phyloP scores from a whole-genome alignment of 179 eudicot species.

The Nepenthes alata region DNA sequence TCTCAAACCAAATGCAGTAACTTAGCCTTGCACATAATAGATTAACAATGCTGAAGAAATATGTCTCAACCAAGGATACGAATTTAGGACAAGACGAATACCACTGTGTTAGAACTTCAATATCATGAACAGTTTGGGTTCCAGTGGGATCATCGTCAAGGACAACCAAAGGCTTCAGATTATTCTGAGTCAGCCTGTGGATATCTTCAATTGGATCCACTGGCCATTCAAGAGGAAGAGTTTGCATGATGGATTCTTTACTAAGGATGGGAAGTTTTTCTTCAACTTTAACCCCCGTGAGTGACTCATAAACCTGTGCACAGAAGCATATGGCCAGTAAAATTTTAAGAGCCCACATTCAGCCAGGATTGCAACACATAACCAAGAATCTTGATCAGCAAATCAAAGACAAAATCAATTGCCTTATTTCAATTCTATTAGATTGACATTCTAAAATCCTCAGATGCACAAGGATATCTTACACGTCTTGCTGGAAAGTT shows the following conservation, averaged over 20 bases:
- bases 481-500: too few relatives aligned
- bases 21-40: background rate
- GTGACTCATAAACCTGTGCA: conserved; percentile 79
- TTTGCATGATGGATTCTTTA: conserved; percentile 50
- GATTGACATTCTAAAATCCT: too few relatives aligned
- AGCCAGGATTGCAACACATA: background rate
- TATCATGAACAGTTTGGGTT: conserved; percentile 95
- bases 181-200: conserved; percentile 36
- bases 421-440: too few relatives aligned
- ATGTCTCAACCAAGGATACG: background rate
- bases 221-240: conserved; percentile 88
- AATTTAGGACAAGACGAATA: conserved; percentile 14
- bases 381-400: too few relatives aligned
- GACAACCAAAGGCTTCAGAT: conserved; percentile 69
- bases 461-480: too few relatives aligned
- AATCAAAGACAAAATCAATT: too few relatives aligned
- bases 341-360: background rate
- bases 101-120: conserved; percentile 96
- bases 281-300: conserved; percentile 90
- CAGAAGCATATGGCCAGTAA: conserved; percentile 6
- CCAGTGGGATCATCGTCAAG: conserved; percentile 99
- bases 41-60: background rate
- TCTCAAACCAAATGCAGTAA: background rate
- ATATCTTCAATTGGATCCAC: conserved; percentile 61
- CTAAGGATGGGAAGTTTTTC: conserved; percentile 52